Evolutionary conservation across 441 rosid genomes (phyloP).

Genomic region (Erodium moschatum): DNA sequence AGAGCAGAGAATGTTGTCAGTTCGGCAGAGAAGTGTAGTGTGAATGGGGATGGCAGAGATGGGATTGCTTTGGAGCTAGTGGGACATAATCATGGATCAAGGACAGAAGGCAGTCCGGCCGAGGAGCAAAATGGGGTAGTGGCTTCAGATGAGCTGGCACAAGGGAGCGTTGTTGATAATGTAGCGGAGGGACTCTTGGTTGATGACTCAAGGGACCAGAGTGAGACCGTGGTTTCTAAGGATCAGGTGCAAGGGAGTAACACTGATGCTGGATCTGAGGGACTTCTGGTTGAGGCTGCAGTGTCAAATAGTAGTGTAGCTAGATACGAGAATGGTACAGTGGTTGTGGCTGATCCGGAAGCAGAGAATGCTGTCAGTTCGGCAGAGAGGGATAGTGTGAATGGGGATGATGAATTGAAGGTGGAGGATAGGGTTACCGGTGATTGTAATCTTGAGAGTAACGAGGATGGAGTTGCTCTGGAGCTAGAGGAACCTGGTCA

Average conservation of each 20-base stretch:
- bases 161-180: background rate
- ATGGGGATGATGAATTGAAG: background rate
- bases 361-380: background rate
- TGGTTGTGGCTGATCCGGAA: background rate
- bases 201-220: background rate
- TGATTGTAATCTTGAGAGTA: background rate
- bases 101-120: background rate
- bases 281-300: background rate
- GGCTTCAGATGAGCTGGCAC: background rate
- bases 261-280: background rate
- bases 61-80: too few species aligned
- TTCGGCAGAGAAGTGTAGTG: background rate
- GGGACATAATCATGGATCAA: background rate
- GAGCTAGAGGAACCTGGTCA: too few species aligned
- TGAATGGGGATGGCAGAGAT: background rate
- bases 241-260: background rate
- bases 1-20: constrained; percentile 10
- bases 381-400: background rate
- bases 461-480: too few species aligned
- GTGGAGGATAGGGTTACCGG: background rate
- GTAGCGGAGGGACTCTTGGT: background rate
- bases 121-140: background rate
- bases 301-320: background rate
- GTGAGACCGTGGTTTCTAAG: background rate
- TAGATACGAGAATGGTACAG: background rate